Evolutionary conservation across 2,329 filamentous ascomycete genomes (phyloP).

Genomic region (Talaromyces sp.): DNA sequence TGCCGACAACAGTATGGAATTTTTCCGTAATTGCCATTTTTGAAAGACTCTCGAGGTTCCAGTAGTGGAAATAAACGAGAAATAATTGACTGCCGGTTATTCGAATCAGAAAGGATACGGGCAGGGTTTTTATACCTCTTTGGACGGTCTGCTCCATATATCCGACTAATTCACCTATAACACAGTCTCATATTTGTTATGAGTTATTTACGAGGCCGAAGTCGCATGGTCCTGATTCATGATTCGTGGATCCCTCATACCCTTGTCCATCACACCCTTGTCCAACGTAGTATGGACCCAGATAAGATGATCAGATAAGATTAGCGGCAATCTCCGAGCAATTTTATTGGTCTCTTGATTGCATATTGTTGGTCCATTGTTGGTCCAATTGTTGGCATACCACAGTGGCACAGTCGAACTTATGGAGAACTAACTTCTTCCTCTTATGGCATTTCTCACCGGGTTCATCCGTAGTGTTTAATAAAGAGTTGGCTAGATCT

Average conservation of each 20-base stretch:
- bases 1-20: neutral
- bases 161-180: neutral
- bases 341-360: neutral
- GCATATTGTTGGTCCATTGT: neutral
- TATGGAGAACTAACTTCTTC: neutral
- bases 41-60: neutral
- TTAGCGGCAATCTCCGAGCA: neutral
- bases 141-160: neutral
- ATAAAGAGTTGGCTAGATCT: neutral
- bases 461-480: neutral
- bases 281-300: neutral
- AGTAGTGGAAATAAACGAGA: neutral
- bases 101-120: neutral
- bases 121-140: neutral
- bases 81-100: neutral
- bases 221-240: neutral
- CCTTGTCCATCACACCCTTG: neutral
- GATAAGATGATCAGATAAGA: neutral
- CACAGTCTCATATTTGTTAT: neutral
- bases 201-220: neutral
- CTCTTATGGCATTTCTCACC: neutral
- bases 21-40: neutral
- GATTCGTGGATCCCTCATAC: too few relatives aligned
- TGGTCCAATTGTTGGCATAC: too few relatives aligned
- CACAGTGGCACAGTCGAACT: too few relatives aligned